These are phyloP conservation scores for Diaporthe capsici DNA, from an alignment of 2,329 filamentous ascomycete genomes.

Conservation along the genomic window DNA sequence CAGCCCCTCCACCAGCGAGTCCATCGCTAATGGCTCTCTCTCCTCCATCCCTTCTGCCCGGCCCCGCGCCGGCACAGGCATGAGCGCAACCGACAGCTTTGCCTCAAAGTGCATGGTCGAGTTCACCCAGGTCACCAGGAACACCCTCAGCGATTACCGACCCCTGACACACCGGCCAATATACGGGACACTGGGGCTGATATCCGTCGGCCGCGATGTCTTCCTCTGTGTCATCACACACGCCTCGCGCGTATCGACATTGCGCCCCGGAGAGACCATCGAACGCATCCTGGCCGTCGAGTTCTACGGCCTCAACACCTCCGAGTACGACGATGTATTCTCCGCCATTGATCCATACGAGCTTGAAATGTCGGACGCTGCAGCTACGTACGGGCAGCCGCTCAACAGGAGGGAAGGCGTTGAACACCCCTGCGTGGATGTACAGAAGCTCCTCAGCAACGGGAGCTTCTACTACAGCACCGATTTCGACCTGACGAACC, in stretches of 20 bases:
- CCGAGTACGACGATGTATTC: constrained; percentile 85
- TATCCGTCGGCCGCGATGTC: constrained; percentile 85
- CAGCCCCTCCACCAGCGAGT: constrained; percentile 75
- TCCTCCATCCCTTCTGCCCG: constrained; percentile 65
- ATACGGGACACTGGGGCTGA: constrained; percentile 89
- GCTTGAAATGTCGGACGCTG: constrained; percentile 61
- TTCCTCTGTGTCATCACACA: constrained; percentile 92
- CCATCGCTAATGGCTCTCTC: constrained; percentile 70
- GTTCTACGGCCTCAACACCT: constrained; percentile 92
- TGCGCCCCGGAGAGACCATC: constrained; percentile 90
- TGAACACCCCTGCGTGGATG: constrained; percentile 90
- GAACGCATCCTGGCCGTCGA: constrained; percentile 89
- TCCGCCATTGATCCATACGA: constrained; percentile 66
- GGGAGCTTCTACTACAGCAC: constrained; percentile 98
- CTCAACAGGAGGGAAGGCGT: constrained; percentile 78
- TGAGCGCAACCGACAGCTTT: constrained; percentile 57
- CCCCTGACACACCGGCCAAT: constrained; percentile 80
- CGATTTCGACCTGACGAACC: constrained; percentile 97
- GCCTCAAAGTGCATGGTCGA: constrained; percentile 87
- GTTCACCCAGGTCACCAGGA: constrained; percentile 75
- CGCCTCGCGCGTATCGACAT: constrained; percentile 82
- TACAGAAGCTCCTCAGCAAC: constrained; percentile 93
- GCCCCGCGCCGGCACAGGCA: constrained; percentile 54
- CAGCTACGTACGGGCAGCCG: constrained; percentile 62
- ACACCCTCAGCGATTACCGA: constrained; percentile 82